A percentile compares a stretch with the other conserved stretches of the same genome.
phyloP scores from a whole-genome alignment of 192 early-diverging fungal genomes.

The Phlyctochytrium planicorne region DNA sequence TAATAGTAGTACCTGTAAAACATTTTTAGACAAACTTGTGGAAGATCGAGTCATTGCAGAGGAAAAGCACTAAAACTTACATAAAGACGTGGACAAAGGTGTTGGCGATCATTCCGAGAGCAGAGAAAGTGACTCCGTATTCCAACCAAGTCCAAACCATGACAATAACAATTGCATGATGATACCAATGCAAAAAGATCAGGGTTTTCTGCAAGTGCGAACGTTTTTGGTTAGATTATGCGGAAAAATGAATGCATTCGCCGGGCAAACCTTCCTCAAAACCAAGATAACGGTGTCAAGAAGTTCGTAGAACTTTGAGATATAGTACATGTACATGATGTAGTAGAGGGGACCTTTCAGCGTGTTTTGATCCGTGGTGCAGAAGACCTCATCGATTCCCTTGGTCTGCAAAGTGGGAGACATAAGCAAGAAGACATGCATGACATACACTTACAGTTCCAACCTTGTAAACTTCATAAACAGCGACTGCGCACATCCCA shows the following conservation, averaged over 20 bases:
- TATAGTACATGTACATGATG: slow-evolving; percentile 48
- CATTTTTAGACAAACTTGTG: too few relatives aligned
- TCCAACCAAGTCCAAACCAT: slow-evolving; percentile 55
- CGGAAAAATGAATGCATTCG: background rate
- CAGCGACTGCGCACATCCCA: slow-evolving; percentile 28
- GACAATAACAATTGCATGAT: slow-evolving; percentile 52
- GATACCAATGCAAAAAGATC: slow-evolving; percentile 57
- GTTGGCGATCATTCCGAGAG: slow-evolving; percentile 43
- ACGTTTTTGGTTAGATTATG: background rate
- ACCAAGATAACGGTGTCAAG: slow-evolving; percentile 52
- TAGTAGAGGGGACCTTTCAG: slow-evolving; percentile 32
- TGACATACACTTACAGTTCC: background rate
- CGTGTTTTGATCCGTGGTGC: slow-evolving; percentile 28
- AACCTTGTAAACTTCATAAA: background rate
- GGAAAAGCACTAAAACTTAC: slow-evolving; percentile 24
- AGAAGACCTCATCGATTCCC: slow-evolving; percentile 45
- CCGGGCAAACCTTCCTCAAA: slow-evolving; percentile 44
- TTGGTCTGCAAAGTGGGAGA: slow-evolving; percentile 15
- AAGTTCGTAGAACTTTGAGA: slow-evolving; percentile 49
- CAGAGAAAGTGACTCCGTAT: slow-evolving; percentile 34
- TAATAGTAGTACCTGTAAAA: slow-evolving; percentile 44
- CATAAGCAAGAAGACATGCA: background rate
- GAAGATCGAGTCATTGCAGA: too few relatives aligned
- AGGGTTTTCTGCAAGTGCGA: slow-evolving; percentile 35
- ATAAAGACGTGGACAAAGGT: slow-evolving; percentile 51